Conservation (phyloP, 192 early-diverging fungal genomes). For the Rhizoclosmatium sp. region DNA sequence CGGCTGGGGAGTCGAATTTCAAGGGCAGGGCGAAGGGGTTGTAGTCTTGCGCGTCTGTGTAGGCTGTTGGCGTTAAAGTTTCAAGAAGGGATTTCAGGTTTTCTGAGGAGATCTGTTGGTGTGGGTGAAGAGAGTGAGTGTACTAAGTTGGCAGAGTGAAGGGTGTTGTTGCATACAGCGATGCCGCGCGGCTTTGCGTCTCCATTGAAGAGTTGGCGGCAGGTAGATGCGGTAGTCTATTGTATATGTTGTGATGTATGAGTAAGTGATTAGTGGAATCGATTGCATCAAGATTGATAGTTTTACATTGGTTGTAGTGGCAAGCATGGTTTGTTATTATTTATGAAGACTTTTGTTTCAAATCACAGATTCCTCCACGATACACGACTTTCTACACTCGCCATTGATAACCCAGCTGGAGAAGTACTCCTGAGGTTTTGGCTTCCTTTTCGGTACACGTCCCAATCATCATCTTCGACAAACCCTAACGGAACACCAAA, state of each 20-base stretch:
- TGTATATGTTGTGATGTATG: too few relatives aligned
- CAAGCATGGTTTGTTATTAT: too few relatives aligned
- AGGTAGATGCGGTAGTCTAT: too few relatives aligned
- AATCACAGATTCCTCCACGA: slow-evolving; percentile 25
- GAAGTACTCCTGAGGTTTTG: background rate
- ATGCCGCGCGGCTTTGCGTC: too few relatives aligned
- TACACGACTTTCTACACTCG: slow-evolving; percentile 6
- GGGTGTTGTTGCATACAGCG: too few relatives aligned
- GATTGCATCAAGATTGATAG: too few relatives aligned
- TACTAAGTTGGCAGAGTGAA: too few relatives aligned
- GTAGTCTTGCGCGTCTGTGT: background rate
- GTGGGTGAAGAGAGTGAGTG: too few relatives aligned
- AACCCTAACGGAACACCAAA: slow-evolving; percentile 33
- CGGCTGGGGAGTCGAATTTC: slow-evolving; percentile 73
- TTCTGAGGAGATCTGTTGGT: background rate
- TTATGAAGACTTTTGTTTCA: too few relatives aligned
- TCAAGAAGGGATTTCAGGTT: background rate
- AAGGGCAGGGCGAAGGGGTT: slow-evolving; percentile 64
- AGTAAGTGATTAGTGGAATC: too few relatives aligned
- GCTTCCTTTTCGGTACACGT: background rate
- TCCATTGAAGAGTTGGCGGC: too few relatives aligned
- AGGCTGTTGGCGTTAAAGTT: background rate
- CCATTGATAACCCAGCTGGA: background rate
- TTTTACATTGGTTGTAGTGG: too few relatives aligned
- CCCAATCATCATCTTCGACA: slow-evolving; percentile 14